phyloP scores from a whole-genome alignment of 495 filamentous ascomycete genomes.

The Lasiosphaeriaceae sp. region DNA sequence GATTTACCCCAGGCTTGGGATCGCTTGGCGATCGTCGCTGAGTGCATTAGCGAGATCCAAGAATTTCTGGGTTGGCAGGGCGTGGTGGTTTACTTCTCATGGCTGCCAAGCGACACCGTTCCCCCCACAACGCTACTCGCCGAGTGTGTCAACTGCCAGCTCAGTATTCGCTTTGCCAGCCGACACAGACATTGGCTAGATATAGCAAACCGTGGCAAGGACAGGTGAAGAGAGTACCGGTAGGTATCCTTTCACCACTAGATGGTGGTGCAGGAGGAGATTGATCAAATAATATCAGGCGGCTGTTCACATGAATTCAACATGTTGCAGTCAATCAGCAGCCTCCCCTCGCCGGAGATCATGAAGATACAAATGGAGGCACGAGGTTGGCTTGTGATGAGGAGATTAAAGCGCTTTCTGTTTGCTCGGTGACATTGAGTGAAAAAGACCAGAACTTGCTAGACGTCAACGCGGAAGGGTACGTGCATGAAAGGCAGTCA shows the following conservation, averaged over 20 bases:
- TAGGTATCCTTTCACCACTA: no score
- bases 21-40: conserved; percentile 6
- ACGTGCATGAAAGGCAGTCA: neutral
- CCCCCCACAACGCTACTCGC: neutral
- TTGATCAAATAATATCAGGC: no score
- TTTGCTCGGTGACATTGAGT: neutral
- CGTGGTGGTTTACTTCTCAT: neutral
- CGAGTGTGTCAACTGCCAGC: neutral
- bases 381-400: no score
- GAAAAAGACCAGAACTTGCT: neutral
- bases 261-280: no score
- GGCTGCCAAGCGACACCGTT: neutral
- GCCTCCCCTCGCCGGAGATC: no score
- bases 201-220: no score
- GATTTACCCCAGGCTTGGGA: conserved; percentile 3
- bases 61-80: neutral
- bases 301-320: no score
- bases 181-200: no score
- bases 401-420: no score
- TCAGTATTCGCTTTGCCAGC: neutral
- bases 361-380: no score
- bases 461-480: conserved; percentile 3
- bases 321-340: no score
- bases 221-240: no score
- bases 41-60: neutral